Evolutionary conservation across 2,329 filamentous ascomycete genomes (phyloP).

Genomic region (Neodidymelliopsis sp.): DNA sequence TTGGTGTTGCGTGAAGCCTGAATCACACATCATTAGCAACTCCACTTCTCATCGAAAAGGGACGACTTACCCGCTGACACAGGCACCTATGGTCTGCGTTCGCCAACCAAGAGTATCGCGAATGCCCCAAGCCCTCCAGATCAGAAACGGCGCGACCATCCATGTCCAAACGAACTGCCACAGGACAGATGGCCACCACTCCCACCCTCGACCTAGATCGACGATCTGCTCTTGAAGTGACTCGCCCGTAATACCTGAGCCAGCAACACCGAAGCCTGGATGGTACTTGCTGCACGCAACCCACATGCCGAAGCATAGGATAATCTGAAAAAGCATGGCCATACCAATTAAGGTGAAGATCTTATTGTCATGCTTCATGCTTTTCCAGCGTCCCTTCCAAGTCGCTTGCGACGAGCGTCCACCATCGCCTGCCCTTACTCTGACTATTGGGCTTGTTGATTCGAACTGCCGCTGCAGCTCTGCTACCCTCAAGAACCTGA

Average conservation of each 20-base stretch:
- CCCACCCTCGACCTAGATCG: conserved; percentile 27
- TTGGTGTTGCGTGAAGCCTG: conserved; percentile 29
- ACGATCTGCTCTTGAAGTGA: conserved; percentile 24
- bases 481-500: conserved; percentile 25
- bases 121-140: conserved; percentile 24
- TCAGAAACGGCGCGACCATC: conserved; percentile 26
- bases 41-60: neutral
- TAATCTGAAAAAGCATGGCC: conserved; percentile 6
- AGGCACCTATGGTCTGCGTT: conserved; percentile 27
- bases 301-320: conserved; percentile 21
- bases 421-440: conserved; percentile 1
- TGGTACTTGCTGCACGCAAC: conserved; percentile 27
- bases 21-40: neutral
- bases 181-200: conserved; percentile 29
- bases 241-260: conserved; percentile 23
- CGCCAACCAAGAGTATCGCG: conserved; percentile 28
- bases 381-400: conserved; percentile 9
- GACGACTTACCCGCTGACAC: conserved; percentile 22
- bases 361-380: conserved; percentile 11
- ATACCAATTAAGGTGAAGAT: conserved; percentile 10
- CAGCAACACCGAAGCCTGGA: conserved; percentile 22
- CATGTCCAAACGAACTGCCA: conserved; percentile 33
- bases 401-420: neutral
- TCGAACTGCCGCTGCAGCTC: conserved; percentile 24
- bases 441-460: neutral